Evolutionary conservation across 768 basidiomycete genomes (phyloP), one percentile per base, ranked within the genome.

Genomic region (Roridomyces roridus): DNA sequence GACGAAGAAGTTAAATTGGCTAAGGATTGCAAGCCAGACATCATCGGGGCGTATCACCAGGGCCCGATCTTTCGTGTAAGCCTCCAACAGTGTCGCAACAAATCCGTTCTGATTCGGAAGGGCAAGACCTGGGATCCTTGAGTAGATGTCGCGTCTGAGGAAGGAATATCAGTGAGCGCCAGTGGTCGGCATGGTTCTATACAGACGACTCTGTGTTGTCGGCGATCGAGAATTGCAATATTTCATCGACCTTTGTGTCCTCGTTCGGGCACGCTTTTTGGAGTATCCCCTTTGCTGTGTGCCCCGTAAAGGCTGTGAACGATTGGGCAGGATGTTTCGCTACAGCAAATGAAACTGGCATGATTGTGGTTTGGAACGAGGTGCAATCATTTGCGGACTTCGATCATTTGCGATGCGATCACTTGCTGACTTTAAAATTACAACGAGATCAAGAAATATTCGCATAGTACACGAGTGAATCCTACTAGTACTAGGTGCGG

Each of bases 11-110:
- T 67, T 72, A 21, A 77, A 71, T 55, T 79, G 77, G 12, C 61
- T 64, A 9, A 77, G 59, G 36, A 80, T 78, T 0, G 77, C 72
- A 6, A 75, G 65, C 78, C 81, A 82, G 34, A 82, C 71, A 61
- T 83, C 81, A 46, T 83, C 81, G 9, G 80, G 81, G 5, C 81
- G 71, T 18, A 81, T 62, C 51, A 77, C 65, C 34, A 83, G 69
- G 2, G 70, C 63, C 37, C 72, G 74, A 50, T 77, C 75, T 4
- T 67, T 28, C 42, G 71, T 74, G 51, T 76, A 77, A 1, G 74
- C 74, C 31, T 59, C 44, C 5, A 73, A 31, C 17, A 72, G 64
- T 17, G 71, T 70, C 15, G 67, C 55, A 3, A 74, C 72, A 43
- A 77, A 74, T 5, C 75, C 75, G 54, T 76, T 70, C 14, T 65